A percentile compares a stretch with the other conserved stretches of the same genome.
Conservation (phyloP, 306 rosid species). For the Begonia loranthoides region DNA sequence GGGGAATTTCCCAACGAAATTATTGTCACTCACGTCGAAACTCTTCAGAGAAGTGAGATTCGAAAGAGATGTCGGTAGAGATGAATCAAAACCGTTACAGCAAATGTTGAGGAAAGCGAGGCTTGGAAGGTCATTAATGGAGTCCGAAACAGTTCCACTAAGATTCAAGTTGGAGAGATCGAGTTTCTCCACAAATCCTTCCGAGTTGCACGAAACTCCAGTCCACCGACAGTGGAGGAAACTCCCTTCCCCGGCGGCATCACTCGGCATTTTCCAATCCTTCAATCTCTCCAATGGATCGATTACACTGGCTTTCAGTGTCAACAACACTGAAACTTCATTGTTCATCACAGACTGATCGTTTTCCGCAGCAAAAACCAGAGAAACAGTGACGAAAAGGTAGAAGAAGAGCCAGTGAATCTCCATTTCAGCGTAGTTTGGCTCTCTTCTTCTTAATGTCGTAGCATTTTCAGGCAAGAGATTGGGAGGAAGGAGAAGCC, state of each 20-base stretch:
- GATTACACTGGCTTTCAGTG: neutral
- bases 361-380: neutral
- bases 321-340: neutral
- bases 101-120: constrained; percentile 44
- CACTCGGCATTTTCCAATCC: neutral
- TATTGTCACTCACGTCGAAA: constrained; percentile 78
- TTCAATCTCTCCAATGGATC: neutral
- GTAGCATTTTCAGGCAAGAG: neutral
- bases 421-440: neutral
- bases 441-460: neutral
- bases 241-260: neutral
- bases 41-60: constrained; percentile 40
- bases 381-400: neutral
- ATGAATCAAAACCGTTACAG: constrained; percentile 43
- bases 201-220: constrained; percentile 58
- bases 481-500: neutral
- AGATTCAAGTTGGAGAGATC: constrained; percentile 78
- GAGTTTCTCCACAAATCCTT: constrained; percentile 43
- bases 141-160: constrained; percentile 47
- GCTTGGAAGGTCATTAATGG: constrained; percentile 35
- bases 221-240: constrained; percentile 10
- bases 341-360: neutral
- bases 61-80: constrained; percentile 40
- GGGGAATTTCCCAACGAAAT: constrained; percentile 63
- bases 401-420: neutral